Evolutionary conservation across 1,284 basidiomycete genomes (phyloP).

Genomic region (Rhizopogon parksii): DNA sequence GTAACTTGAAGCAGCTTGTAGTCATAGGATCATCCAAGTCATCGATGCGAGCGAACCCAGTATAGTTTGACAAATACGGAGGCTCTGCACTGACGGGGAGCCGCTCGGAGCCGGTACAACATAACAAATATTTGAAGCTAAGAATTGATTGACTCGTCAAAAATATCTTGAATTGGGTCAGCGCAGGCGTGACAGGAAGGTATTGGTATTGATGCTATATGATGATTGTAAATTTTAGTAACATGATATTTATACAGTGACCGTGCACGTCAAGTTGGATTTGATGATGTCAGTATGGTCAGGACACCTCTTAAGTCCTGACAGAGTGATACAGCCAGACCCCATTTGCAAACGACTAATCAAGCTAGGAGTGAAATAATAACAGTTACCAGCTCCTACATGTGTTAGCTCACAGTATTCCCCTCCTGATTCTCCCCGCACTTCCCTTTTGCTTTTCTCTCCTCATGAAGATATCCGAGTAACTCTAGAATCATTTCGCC

Average conservation of each 20-base stretch:
- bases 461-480: conserved; percentile 13
- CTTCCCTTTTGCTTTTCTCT: conserved; percentile 8
- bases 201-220: not conserved
- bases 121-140: too few species aligned
- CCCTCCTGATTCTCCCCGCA: conserved; percentile 12
- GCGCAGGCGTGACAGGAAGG: not conserved
- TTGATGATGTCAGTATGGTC: too few species aligned
- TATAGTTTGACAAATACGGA: too few species aligned
- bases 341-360: not conserved
- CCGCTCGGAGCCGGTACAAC: too few species aligned
- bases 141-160: too few species aligned
- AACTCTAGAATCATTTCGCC: conserved; percentile 38
- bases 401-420: conserved; percentile 14
- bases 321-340: too few species aligned
- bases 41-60: too few species aligned
- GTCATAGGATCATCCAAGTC: too few species aligned
- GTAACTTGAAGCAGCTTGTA: too few species aligned
- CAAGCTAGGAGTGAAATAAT: not conserved
- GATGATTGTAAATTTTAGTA: not conserved
- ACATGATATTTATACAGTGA: not conserved
- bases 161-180: not conserved
- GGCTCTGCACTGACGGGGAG: too few species aligned
- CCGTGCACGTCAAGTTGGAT: too few species aligned
- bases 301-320: not conserved
- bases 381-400: not conserved